Percentiles rank a stretch among this genome's conserved stretches.
Conservation (phyloP, 2,329 filamentous ascomycete genomes). For the Colletotrichum sp. region DNA sequence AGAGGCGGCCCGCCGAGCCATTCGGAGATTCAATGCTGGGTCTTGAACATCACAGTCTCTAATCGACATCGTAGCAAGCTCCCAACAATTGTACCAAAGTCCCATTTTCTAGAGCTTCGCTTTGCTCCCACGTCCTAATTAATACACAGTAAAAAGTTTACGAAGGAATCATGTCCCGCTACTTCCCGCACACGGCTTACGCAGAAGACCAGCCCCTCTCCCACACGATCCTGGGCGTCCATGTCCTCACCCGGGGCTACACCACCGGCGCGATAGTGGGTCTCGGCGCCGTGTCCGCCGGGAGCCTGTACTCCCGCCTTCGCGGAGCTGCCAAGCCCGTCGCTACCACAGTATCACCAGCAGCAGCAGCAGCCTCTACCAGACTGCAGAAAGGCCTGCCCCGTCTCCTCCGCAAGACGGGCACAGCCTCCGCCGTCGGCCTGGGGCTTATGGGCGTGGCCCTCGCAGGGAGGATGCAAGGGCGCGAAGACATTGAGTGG, state of each 20-base stretch:
- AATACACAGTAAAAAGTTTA: background rate
- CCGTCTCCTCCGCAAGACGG: slow-evolving; percentile 49
- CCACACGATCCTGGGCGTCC: slow-evolving; percentile 60
- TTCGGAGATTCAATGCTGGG: background rate
- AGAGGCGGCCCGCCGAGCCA: background rate
- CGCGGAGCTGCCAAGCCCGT: slow-evolving; percentile 13
- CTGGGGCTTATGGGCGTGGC: slow-evolving; percentile 47
- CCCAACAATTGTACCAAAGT: background rate
- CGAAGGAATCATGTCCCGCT: slow-evolving; percentile 52
- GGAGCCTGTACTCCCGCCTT: slow-evolving; percentile 31
- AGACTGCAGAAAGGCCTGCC: slow-evolving; percentile 24
- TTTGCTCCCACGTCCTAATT: background rate
- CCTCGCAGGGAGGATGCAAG: slow-evolving; percentile 57
- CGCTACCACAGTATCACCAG: background rate
- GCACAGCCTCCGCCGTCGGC: slow-evolving; percentile 50
- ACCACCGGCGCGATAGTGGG: slow-evolving; percentile 58
- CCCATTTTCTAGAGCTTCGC: background rate
- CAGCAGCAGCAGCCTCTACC: background rate
- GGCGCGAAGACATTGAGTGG: slow-evolving; percentile 66
- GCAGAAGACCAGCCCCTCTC: slow-evolving; percentile 67
- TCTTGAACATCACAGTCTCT: background rate
- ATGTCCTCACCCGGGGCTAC: slow-evolving; percentile 63
- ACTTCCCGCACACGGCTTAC: slow-evolving; percentile 59
- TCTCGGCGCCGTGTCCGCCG: slow-evolving; percentile 39
- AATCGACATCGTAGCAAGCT: background rate